Conservation (phyloP, 2,329 filamentous ascomycete genomes). For the Penicillium sp. region DNA sequence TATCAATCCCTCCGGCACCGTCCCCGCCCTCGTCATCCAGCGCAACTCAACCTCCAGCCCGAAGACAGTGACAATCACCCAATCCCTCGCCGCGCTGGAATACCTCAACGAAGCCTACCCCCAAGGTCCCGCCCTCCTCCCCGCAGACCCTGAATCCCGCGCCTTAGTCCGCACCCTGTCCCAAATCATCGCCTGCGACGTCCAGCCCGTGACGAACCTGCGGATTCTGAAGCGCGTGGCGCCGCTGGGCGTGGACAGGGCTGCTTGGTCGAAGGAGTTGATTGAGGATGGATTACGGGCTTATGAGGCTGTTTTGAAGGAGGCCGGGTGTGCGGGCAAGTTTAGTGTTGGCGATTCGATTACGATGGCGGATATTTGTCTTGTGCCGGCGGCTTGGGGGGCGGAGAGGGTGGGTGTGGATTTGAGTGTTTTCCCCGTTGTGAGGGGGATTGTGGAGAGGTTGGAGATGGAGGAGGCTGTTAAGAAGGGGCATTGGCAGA, state of each 20-base stretch:
- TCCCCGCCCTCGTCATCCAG: conserved; percentile 56
- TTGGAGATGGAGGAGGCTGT: conserved; percentile 56
- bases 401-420: conserved; percentile 59
- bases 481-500: conserved; percentile 55
- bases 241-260: conserved; percentile 46
- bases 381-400: conserved; percentile 62
- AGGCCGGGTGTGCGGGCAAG: conserved; percentile 42
- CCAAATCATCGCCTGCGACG: conserved; percentile 58
- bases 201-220: conserved; percentile 63
- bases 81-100: conserved; percentile 63
- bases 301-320: conserved; percentile 52
- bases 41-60: conserved; percentile 13
- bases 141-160: conserved; percentile 47
- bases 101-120: conserved; percentile 62
- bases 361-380: conserved; percentile 60
- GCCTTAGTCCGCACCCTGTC: conserved; percentile 58
- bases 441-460: conserved; percentile 50
- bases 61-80: conserved; percentile 48
- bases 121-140: conserved; percentile 50
- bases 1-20: conserved; percentile 57
- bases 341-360: conserved; percentile 60
- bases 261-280: conserved; percentile 55
- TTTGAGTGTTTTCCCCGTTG: conserved; percentile 51
- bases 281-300: conserved; percentile 58
- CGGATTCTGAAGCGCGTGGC: conserved; percentile 55